phyloP scores from a whole-genome alignment of 768 basidiomycete genomes.

The Trametes elegans region DNA sequence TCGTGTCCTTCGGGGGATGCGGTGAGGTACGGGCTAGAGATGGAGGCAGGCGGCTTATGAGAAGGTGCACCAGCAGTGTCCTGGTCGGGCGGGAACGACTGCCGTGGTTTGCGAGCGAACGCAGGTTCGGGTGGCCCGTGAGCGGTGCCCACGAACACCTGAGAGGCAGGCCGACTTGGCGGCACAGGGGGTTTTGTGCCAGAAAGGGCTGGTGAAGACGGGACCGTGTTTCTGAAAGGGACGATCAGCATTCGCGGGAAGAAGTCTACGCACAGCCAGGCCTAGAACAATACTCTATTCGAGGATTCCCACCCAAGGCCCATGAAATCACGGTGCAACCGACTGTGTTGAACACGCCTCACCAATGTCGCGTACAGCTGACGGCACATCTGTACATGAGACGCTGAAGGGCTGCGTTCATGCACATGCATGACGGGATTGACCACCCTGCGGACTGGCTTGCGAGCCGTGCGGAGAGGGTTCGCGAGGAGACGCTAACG shows the following conservation, averaged over 20 bases:
- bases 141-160: background rate
- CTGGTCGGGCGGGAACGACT: slow-evolving; percentile 11
- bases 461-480: no score
- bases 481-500: no score
- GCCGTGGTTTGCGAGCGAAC: slow-evolving; percentile 5
- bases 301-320: no score
- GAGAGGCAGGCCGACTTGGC: background rate
- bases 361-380: no score
- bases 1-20: slow-evolving; percentile 5
- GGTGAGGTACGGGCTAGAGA: background rate
- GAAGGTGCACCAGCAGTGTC: background rate
- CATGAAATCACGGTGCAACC: background rate
- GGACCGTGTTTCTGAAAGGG: background rate
- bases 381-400: no score
- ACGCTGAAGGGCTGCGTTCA: no score
- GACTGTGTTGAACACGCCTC: no score
- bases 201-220: background rate
- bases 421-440: no score
- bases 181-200: background rate
- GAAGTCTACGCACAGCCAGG: no score
- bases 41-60: background rate
- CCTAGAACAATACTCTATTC: no score
- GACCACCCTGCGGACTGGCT: no score
- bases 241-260: no score
- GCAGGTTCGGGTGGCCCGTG: slow-evolving; percentile 2